A percentile compares a stretch with the other conserved stretches of the same genome.
These are phyloP conservation scores for Boletus rubroflammeus DNA, from an alignment of 768 basidiomycete genomes.

Conservation along the genomic window DNA sequence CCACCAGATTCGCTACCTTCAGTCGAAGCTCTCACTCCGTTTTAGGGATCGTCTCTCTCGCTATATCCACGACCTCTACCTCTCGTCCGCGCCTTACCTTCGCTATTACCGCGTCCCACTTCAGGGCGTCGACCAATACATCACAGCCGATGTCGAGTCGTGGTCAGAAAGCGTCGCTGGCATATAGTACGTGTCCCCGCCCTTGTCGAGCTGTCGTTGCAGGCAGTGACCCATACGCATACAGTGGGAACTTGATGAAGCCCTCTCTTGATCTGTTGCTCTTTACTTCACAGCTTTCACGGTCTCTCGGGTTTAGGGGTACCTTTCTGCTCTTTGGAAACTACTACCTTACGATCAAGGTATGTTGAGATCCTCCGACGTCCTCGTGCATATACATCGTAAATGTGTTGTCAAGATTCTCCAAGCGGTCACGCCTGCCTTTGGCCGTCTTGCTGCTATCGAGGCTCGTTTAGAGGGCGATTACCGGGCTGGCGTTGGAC, in stretches of 20 bases:
- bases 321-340: slow-evolving; percentile 75
- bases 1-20: slow-evolving; percentile 80
- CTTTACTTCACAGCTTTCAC: slow-evolving; percentile 88
- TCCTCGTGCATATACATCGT: background rate
- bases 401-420: slow-evolving; percentile 45
- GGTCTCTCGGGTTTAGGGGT: slow-evolving; percentile 83
- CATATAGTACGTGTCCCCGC: slow-evolving; percentile 68
- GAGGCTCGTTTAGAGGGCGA: slow-evolving; percentile 90
- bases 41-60: slow-evolving; percentile 85
- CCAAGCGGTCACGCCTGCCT: slow-evolving; percentile 84
- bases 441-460: slow-evolving; percentile 83
- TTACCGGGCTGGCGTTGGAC: slow-evolving; percentile 80
- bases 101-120: slow-evolving; percentile 64
- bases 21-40: slow-evolving; percentile 77
- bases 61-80: slow-evolving; percentile 89
- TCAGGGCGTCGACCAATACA: slow-evolving; percentile 85
- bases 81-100: slow-evolving; percentile 67
- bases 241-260: slow-evolving; percentile 88
- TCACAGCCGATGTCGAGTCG: slow-evolving; percentile 87
- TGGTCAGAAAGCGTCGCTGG: slow-evolving; percentile 85
- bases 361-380: background rate
- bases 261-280: slow-evolving; percentile 87
- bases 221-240: background rate
- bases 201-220: background rate
- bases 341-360: slow-evolving; percentile 77